Percentiles rank a stretch among this genome's conserved stretches.
These are phyloP conservation scores for Dendrocalamus sinicus DNA, from an alignment of 176 grass and related monocot species.

Conservation along the genomic window DNA sequence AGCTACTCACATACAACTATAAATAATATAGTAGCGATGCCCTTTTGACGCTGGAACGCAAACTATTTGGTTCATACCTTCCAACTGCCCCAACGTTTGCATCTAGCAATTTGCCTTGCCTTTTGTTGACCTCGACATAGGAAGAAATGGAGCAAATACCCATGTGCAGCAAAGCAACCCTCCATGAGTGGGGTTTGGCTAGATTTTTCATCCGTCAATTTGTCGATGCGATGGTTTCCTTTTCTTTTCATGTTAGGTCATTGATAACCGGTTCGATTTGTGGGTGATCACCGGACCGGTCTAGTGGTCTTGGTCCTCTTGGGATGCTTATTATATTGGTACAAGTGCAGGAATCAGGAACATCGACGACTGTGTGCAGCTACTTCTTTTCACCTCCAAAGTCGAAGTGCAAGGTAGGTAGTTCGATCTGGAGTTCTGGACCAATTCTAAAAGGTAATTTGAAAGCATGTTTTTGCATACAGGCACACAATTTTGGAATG, in stretches of 20 bases:
- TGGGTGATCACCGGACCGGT: background rate
- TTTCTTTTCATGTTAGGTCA: background rate
- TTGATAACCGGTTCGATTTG: background rate
- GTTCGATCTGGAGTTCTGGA: background rate
- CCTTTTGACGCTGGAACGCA: background rate
- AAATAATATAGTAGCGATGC: background rate
- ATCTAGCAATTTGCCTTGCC: background rate
- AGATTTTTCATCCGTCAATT: background rate
- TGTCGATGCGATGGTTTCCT: background rate
- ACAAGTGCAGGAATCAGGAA: background rate
- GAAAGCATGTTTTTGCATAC: background rate
- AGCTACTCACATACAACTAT: background rate
- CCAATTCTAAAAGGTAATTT: background rate
- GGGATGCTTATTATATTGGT: background rate
- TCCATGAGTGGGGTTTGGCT: background rate
- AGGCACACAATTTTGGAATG: background rate
- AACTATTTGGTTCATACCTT: background rate
- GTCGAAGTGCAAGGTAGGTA: background rate
- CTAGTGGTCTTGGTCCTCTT: background rate
- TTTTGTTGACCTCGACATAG: constrained; percentile 13
- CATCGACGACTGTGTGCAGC: background rate
- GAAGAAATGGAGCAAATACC: constrained; percentile 1
- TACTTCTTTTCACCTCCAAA: background rate
- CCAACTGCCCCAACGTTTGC: background rate
- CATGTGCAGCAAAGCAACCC: background rate